These are phyloP conservation scores for Sonneratia caseolaris DNA, from an alignment of 345 rosid genomes.

Conservation along the genomic window DNA sequence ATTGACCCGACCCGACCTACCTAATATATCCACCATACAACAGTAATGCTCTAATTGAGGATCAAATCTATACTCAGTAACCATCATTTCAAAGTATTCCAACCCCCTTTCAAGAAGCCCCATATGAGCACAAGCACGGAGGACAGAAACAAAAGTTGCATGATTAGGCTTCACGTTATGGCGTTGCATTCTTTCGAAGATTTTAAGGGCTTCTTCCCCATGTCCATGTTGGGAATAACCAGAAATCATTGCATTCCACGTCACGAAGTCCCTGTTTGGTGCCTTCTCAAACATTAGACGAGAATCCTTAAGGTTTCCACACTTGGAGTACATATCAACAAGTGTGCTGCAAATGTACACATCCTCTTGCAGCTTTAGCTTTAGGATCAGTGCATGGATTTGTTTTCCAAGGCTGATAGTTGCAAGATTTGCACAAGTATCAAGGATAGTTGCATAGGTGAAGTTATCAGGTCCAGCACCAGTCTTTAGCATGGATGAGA, in stretches of 20 bases:
- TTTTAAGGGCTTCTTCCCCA: conserved; percentile 58
- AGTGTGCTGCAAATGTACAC: conserved; percentile 77
- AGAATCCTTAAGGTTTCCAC: conserved; percentile 78
- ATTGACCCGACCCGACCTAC: conserved; percentile 56
- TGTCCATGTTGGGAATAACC: conserved; percentile 85
- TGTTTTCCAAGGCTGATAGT: conserved; percentile 73
- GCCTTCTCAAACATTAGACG: conserved; percentile 58
- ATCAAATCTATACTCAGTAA: conserved; percentile 37
- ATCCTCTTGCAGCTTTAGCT: conserved; percentile 61
- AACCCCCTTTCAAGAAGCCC: conserved; percentile 54
- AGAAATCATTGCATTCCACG: conserved; percentile 91
- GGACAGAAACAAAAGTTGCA: conserved; percentile 80
- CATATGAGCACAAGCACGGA: conserved; percentile 87
- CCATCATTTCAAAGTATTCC: conserved; percentile 61
- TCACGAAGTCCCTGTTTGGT: conserved; percentile 52
- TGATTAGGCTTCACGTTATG: conserved; percentile 57
- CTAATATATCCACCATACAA: conserved; percentile 85
- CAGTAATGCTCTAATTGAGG: conserved; percentile 83
- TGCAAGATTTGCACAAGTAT: conserved; percentile 80
- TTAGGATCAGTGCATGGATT: conserved; percentile 73
- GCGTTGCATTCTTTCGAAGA: conserved; percentile 50
- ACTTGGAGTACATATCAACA: conserved; percentile 94
- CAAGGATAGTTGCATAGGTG: conserved; percentile 79
- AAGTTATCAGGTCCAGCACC: conserved; percentile 66
- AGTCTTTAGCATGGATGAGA: conserved; percentile 53